These are phyloP conservation scores for Lepidium africanum DNA, from an alignment of 345 rosid species.

Conservation along the genomic window DNA sequence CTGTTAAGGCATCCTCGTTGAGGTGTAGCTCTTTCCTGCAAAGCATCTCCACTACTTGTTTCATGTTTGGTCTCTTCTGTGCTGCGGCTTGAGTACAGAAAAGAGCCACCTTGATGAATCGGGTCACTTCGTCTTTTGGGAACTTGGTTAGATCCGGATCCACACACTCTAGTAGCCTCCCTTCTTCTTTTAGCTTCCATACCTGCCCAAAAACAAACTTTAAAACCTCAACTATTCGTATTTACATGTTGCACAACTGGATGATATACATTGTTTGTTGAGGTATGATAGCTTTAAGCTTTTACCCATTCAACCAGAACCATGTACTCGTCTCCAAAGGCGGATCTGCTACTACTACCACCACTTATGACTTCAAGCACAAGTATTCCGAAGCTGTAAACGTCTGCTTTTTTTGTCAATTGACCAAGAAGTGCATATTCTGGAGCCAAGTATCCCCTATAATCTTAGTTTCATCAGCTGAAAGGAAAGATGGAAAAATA, in stretches of 20 bases:
- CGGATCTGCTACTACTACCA: conserved; percentile 68
- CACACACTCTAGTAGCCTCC: conserved; percentile 55
- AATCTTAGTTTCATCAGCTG: conserved; percentile 14
- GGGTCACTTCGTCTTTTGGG: conserved; percentile 51
- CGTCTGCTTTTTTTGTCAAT: conserved; percentile 86
- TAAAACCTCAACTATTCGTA: not conserved
- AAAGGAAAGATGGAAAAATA: not conserved
- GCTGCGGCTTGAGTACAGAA: conserved; percentile 80
- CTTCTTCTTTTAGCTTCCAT: conserved; percentile 76
- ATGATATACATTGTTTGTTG: not conserved
- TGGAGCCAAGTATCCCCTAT: conserved; percentile 95
- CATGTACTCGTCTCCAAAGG: conserved; percentile 62
- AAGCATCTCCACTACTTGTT: conserved; percentile 85
- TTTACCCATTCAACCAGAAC: conserved; percentile 93
- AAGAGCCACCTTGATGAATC: conserved; percentile 68
- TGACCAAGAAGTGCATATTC: conserved; percentile 86
- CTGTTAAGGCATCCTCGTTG: conserved; percentile 50
- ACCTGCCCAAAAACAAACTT: conserved; percentile 35
- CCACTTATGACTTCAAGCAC: conserved; percentile 81
- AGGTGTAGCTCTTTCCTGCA: conserved; percentile 52
- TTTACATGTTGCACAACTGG: not conserved
- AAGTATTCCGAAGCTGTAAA: conserved; percentile 89
- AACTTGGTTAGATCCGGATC: conserved; percentile 58
- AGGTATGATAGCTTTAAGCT: not conserved
- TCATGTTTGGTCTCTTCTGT: conserved; percentile 69